A percentile compares a stretch with the other conserved stretches of the same genome.
These are phyloP conservation scores for Biscogniauxia mediterranea DNA, from an alignment of 2,329 filamentous ascomycete genomes.

Conservation along the genomic window DNA sequence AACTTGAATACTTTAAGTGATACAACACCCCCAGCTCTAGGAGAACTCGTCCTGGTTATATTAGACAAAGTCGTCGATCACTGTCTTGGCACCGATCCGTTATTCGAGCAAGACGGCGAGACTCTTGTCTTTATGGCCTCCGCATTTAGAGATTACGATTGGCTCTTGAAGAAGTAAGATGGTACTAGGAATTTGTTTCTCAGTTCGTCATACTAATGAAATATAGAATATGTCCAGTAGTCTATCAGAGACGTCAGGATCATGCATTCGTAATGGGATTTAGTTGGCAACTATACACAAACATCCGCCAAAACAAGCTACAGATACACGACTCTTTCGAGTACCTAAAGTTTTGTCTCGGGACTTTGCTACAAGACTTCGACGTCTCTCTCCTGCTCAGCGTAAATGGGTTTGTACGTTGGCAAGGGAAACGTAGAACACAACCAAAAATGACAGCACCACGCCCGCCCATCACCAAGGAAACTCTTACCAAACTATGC, in stretches of 20 bases:
- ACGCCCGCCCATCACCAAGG: slow-evolving; percentile 7
- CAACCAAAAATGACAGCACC: slow-evolving; percentile 2
- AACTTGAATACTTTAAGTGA: background rate
- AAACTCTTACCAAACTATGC: slow-evolving; percentile 6
- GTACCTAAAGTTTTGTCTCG: slow-evolving; percentile 6
- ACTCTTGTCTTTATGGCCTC: slow-evolving; percentile 12
- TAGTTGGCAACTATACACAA: slow-evolving; percentile 7
- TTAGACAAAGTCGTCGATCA: slow-evolving; percentile 10
- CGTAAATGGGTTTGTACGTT: slow-evolving; percentile 5
- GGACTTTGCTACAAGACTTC: slow-evolving; percentile 1
- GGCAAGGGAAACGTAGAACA: slow-evolving; percentile 1
- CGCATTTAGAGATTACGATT: slow-evolving; percentile 5
- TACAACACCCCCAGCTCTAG: background rate
- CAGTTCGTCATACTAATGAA: background rate
- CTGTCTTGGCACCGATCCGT: slow-evolving; percentile 2
- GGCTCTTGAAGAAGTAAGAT: slow-evolving; percentile 9
- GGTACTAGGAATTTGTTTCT: background rate
- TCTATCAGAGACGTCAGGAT: slow-evolving; percentile 2
- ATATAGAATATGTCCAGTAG: slow-evolving; percentile 6
- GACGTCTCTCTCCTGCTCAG: slow-evolving; percentile 7
- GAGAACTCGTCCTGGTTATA: background rate
- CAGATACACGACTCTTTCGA: slow-evolving; percentile 4
- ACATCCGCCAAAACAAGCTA: slow-evolving; percentile 2
- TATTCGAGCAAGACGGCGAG: slow-evolving; percentile 13
- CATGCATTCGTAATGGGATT: slow-evolving; percentile 11